phyloP scores from a whole-genome alignment of 345 rosid genomes.

The Eucalyptus marginata region DNA sequence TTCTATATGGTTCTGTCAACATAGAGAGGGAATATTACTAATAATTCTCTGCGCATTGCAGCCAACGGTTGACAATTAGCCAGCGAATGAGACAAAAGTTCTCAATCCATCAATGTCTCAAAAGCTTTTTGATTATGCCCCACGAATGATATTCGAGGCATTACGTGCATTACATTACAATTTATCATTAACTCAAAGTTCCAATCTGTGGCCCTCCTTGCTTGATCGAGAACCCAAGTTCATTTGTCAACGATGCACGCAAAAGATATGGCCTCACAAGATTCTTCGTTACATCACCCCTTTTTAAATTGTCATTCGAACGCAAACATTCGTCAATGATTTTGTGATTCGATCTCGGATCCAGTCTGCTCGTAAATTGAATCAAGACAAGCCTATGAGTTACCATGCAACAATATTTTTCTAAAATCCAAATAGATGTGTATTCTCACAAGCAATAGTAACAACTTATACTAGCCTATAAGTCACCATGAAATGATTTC shows the following conservation, averaged over 20 bases:
- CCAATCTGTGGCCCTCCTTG: neutral
- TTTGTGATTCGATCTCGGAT: fast-evolving
- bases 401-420: fast-evolving
- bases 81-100: neutral
- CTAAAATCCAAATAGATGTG: neutral
- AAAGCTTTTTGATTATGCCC: neutral
- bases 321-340: neutral
- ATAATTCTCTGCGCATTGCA: neutral
- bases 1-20: neutral
- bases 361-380: fast-evolving
- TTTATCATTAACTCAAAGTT: neutral
- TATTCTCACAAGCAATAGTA: neutral
- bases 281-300: neutral
- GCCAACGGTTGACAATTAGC: neutral
- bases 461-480: neutral
- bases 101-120: fast-evolving
- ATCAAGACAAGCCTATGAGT: neutral
- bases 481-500: too few relatives aligned
- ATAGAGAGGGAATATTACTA: neutral
- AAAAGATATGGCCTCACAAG: neutral
- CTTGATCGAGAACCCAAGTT: neutral
- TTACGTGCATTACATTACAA: neutral
- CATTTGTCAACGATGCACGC: neutral
- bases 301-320: neutral
- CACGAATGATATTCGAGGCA: neutral